phyloP scores from a whole-genome alignment of 768 basidiomycete genomes.

The Kwoniella dejecticola region DNA sequence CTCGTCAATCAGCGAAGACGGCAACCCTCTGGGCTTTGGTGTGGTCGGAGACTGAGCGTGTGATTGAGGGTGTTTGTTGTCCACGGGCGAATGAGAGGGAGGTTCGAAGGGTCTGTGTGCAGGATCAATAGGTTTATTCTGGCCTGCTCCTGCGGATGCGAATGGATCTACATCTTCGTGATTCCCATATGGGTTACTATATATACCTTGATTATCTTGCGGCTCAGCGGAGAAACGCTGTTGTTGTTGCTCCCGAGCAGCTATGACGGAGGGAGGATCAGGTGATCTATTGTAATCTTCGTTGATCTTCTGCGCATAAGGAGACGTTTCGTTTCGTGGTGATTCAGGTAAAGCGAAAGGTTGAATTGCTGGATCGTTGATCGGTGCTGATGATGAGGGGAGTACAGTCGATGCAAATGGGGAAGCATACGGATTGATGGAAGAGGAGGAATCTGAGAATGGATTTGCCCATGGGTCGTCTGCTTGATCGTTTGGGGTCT shows the following conservation, averaged over 20 bases:
- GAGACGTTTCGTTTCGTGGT: conserved; percentile 21
- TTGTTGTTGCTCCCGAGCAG: conserved; percentile 26
- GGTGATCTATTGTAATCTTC: conserved; percentile 27
- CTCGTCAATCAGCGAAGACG: conserved; percentile 42
- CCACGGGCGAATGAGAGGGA: conserved; percentile 3
- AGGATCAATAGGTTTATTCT: conserved; percentile 12
- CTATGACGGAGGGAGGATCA: conserved; percentile 49
- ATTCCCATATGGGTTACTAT: not conserved
- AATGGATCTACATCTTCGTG: conserved; percentile 5
- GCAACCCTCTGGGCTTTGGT: conserved; percentile 14
- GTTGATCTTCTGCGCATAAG: conserved; percentile 42
- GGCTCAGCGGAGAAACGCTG: not conserved
- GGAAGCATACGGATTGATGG: conserved; percentile 11
- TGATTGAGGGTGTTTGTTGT: not conserved
- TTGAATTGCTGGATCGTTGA: not conserved
- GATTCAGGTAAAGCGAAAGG: conserved; percentile 12
- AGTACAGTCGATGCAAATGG: conserved; percentile 10
- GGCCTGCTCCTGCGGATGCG: conserved; percentile 3
- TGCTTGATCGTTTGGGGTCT: conserved; percentile 10
- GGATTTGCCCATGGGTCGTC: conserved; percentile 53
- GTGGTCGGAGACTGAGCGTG: too few relatives aligned
- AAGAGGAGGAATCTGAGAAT: conserved; percentile 31
- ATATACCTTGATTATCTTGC: not conserved
- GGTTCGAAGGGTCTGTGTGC: conserved; percentile 14
- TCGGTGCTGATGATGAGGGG: not conserved